Evolutionary conservation across 495 filamentous ascomycete species (phyloP).

Genomic region (Penicillium ochrochloron): DNA sequence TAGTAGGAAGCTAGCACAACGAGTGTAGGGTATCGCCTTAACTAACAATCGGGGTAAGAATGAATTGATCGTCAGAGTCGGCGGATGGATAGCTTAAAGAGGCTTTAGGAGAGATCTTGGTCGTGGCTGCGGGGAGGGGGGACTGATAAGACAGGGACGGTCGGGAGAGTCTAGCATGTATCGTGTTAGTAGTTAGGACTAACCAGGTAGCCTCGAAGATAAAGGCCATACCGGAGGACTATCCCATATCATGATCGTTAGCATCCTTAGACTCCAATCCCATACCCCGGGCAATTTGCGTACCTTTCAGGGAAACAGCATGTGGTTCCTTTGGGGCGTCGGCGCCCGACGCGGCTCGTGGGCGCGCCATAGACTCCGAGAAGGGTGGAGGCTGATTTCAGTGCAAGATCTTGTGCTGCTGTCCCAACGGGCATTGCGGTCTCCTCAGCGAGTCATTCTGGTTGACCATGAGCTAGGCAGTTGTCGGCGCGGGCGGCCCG

Average conservation of each 20-base stretch:
- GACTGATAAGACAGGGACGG: conserved; percentile 61
- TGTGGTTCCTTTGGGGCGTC: conserved; percentile 79
- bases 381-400: neutral
- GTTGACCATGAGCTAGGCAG: neutral
- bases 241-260: conserved; percentile 8
- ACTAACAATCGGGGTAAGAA: conserved; percentile 62
- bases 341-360: conserved; percentile 49
- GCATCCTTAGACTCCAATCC: conserved; percentile 2
- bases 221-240: conserved; percentile 48
- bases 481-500: conserved; percentile 2
- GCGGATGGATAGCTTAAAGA: conserved; percentile 58
- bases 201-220: neutral
- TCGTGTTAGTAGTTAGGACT: conserved; percentile 24
- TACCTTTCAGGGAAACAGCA: conserved; percentile 82
- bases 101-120: conserved; percentile 54
- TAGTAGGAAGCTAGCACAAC: neutral
- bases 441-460: conserved; percentile 23
- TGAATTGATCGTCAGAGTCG: conserved; percentile 55
- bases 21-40: neutral
- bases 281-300: conserved; percentile 14
- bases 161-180: conserved; percentile 53
- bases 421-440: conserved; percentile 14
- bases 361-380: conserved; percentile 44
- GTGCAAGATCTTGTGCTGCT: neutral
- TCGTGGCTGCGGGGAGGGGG: conserved; percentile 56